Conservation (phyloP, 305 asterid species). For the Euphrasia arctica region DNA sequence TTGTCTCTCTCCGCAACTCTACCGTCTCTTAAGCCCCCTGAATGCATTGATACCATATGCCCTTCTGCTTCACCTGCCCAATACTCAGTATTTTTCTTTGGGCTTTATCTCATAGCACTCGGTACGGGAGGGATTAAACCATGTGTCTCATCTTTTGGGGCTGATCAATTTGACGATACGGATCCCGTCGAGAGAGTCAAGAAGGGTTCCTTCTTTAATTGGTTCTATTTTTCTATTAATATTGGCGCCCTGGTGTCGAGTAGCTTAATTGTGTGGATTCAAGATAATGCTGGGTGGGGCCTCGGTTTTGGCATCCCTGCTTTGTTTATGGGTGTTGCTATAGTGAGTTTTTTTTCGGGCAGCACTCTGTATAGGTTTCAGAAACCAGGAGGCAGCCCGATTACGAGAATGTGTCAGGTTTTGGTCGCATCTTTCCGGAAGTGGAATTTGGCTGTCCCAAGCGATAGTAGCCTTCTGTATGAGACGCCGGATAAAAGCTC, state of each 20-base stretch:
- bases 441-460: constrained; percentile 55
- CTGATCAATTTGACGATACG: constrained; percentile 96
- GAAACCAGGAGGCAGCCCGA: constrained; percentile 97
- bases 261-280: constrained; percentile 89
- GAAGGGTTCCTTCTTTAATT: constrained; percentile 95
- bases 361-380: constrained; percentile 87
- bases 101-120: constrained; percentile 85
- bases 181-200: constrained; percentile 78
- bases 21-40: constrained; percentile 72
- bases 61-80: constrained; percentile 76
- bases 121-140: constrained; percentile 99
- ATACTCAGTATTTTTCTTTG: constrained; percentile 65
- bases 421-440: constrained; percentile 72
- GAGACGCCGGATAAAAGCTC: constrained; percentile 78
- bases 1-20: constrained; percentile 80
- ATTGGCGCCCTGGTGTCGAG: constrained; percentile 86
- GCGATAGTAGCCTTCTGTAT: constrained; percentile 64
- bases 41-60: constrained; percentile 76
- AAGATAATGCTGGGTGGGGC: constrained; percentile 98
- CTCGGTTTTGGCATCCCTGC: constrained; percentile 94
- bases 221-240: constrained; percentile 91
- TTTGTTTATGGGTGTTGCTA: constrained; percentile 73
- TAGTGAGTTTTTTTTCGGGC: constrained; percentile 78
- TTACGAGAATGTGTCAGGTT: constrained; percentile 95
- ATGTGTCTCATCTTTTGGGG: constrained; percentile 95